Conservation (phyloP, 1,139 yeast species). For the Nadsonia commutata region DNA sequence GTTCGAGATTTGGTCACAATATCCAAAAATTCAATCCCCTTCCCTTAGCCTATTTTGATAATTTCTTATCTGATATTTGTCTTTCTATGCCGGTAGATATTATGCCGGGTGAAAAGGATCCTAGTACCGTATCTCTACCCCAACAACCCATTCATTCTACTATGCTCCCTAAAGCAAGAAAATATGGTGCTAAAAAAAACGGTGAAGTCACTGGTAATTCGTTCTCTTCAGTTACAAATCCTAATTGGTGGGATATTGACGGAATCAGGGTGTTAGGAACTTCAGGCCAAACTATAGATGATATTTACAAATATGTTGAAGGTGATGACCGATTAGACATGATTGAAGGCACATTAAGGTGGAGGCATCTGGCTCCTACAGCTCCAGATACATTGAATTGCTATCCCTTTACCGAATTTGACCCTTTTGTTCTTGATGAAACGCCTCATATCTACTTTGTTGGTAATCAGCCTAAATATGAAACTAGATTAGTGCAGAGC, state of each 20-base stretch:
- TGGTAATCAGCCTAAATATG: constrained; percentile 64
- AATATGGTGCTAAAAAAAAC: constrained; percentile 21
- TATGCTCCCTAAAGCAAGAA: constrained; percentile 38
- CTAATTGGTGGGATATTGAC: constrained; percentile 48
- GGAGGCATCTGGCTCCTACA: constrained; percentile 88
- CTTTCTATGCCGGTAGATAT: constrained; percentile 52
- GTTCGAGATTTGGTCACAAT: constrained; percentile 13
- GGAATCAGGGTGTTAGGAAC: constrained; percentile 52
- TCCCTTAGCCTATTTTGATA: constrained; percentile 34
- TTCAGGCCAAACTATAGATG: constrained; percentile 75
- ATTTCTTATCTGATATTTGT: constrained; percentile 42
- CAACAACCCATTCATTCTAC: constrained; percentile 80
- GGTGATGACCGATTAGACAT: constrained; percentile 31
- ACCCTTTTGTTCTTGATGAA: constrained; percentile 66
- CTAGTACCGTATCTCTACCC: constrained; percentile 71
- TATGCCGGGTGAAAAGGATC: constrained; percentile 79
- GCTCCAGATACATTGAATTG: constrained; percentile 87
- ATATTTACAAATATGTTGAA: constrained; percentile 47
- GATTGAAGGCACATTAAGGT: constrained; percentile 53
- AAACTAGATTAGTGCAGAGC: constrained; percentile 25
- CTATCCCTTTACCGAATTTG: constrained; percentile 66
- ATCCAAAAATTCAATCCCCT: constrained; percentile 14
- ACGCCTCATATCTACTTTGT: constrained; percentile 78
- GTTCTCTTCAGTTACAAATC: constrained; percentile 51
- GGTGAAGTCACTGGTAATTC: constrained; percentile 14